A percentile compares a stretch with the other conserved stretches of the same genome.
These are phyloP conservation scores for Teratosphaeria pseudoeucalypti DNA, from an alignment of 2,329 filamentous ascomycete species.

Conservation along the genomic window DNA sequence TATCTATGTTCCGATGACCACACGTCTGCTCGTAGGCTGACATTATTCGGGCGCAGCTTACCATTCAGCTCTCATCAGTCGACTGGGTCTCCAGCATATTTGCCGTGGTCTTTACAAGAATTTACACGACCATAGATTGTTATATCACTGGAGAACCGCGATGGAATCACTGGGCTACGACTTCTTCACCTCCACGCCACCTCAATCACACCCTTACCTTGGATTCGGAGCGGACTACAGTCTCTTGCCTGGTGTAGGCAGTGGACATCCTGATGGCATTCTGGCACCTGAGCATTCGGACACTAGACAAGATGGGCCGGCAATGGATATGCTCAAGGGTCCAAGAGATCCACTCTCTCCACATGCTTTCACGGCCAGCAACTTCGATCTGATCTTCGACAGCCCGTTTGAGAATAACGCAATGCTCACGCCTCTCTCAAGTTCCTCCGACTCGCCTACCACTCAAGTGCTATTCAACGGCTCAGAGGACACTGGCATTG, in stretches of 20 bases:
- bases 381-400: conserved; percentile 8
- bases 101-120: too few relatives aligned
- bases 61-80: neutral
- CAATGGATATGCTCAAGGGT: too few relatives aligned
- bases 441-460: conserved; percentile 17
- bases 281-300: conserved; percentile 15
- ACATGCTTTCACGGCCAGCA: neutral
- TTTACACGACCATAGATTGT: neutral
- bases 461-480: conserved; percentile 20
- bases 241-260: conserved; percentile 32
- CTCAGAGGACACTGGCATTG: conserved; percentile 35
- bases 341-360: too few relatives aligned
- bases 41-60: neutral
- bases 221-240: conserved; percentile 25
- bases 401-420: conserved; percentile 7
- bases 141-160: neutral
- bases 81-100: too few relatives aligned
- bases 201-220: conserved; percentile 40
- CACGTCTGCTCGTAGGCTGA: too few relatives aligned
- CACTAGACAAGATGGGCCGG: too few relatives aligned
- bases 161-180: conserved; percentile 45
- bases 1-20: neutral
- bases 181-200: conserved; percentile 38
- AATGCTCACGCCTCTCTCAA: conserved; percentile 7
- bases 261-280: conserved; percentile 27